phyloP scores from a whole-genome alignment of 306 rosid genomes.

The Lithocarpus polystachyus region DNA sequence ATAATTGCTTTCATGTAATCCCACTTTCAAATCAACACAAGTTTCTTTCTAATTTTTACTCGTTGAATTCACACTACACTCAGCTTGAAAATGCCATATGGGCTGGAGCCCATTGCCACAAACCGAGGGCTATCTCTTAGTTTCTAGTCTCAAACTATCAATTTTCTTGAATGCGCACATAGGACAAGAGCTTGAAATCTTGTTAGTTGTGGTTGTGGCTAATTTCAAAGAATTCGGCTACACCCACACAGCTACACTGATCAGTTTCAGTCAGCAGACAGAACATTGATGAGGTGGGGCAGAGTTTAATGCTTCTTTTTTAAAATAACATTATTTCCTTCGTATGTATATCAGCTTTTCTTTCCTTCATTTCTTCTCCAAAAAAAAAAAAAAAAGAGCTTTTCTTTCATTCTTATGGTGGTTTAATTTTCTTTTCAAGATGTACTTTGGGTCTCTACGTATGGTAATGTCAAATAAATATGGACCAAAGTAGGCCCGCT shows the following conservation, averaged over 20 bases:
- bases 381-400: no score
- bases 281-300: constrained; percentile 2
- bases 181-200: not conserved
- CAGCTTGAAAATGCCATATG: no score
- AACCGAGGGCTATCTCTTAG: no score
- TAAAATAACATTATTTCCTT: not conserved
- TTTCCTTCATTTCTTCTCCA: not conserved
- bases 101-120: no score
- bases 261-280: not conserved
- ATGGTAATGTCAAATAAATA: not conserved
- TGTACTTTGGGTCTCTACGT: not conserved
- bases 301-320: not conserved
- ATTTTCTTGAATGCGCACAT: not conserved
- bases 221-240: constrained; percentile 4
- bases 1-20: no score
- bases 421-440: not conserved
- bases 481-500: not conserved
- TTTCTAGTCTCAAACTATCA: not conserved
- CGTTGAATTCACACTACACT: no score
- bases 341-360: not conserved
- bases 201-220: not conserved
- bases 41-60: no score
- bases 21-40: no score
- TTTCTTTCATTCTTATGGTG: no score
- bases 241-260: not conserved